These are phyloP conservation scores for Ustilago vetiveriae DNA, from an alignment of 1,284 basidiomycete genomes.

Conservation along the genomic window DNA sequence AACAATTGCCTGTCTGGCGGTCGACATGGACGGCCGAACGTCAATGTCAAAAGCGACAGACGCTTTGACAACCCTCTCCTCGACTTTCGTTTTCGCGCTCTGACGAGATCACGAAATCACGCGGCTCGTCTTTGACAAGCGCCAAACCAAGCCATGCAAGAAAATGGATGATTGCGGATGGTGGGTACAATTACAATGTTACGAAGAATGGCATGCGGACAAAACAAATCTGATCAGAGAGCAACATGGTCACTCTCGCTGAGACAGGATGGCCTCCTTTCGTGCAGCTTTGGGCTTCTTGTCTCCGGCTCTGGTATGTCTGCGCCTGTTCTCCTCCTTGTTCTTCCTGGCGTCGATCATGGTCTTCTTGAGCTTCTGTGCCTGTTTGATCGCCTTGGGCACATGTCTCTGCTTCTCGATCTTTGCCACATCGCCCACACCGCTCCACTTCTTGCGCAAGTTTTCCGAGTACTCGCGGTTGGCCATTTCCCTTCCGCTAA, in stretches of 20 bases:
- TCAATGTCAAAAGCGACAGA: too few species aligned
- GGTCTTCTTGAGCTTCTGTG: conserved; percentile 85
- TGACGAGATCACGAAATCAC: too few species aligned
- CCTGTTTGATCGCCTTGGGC: conserved; percentile 88
- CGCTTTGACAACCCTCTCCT: too few species aligned
- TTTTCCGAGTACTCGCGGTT: conserved; percentile 91
- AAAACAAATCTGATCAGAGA: background rate
- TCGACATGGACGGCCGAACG: too few species aligned
- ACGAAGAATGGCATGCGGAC: conserved; percentile 6
- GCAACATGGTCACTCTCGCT: conserved; percentile 8
- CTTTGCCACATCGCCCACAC: conserved; percentile 76
- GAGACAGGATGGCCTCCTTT: conserved; percentile 70
- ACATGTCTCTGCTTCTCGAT: conserved; percentile 85
- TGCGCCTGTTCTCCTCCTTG: conserved; percentile 90
- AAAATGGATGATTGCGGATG: background rate
- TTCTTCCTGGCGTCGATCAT: conserved; percentile 89
- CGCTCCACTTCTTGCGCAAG: conserved; percentile 87
- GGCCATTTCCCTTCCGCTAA: conserved; percentile 90
- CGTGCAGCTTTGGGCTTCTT: conserved; percentile 90
- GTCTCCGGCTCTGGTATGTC: conserved; percentile 76
- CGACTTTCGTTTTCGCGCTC: too few species aligned
- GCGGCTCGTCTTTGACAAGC: too few species aligned
- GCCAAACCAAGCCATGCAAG: background rate
- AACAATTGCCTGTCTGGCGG: background rate
- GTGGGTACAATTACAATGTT: conserved; percentile 43